Percentiles rank a stretch among this genome's conserved stretches.
phyloP scores from a whole-genome alignment of 352 stramenopile genomes.

The Globisporangium megalacanthum region DNA sequence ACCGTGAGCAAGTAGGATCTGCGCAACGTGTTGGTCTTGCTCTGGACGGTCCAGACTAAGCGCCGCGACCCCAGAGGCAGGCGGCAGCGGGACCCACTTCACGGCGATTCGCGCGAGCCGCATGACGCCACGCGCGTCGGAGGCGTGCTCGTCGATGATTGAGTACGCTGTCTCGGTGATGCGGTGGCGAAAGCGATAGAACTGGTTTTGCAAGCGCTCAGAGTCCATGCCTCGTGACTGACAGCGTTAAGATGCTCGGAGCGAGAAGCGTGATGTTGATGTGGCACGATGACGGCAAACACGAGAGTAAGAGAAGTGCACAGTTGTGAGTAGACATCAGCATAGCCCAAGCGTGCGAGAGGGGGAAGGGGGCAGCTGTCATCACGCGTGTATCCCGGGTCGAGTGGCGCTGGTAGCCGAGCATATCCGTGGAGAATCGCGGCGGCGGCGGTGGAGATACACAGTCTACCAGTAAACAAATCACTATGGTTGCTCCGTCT shows the following conservation, averaged over 20 bases:
- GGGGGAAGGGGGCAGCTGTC: too few relatives aligned
- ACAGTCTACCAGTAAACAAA: too few relatives aligned
- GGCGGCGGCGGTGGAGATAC: too few relatives aligned
- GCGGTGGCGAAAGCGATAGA: slow-evolving; percentile 15
- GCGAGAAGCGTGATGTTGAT: too few relatives aligned
- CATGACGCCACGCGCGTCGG: background rate
- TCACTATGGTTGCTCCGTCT: too few relatives aligned
- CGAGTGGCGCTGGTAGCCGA: too few relatives aligned
- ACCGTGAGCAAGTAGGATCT: slow-evolving; percentile 2
- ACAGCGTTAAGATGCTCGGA: too few relatives aligned
- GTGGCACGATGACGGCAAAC: background rate
- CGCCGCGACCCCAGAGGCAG: background rate
- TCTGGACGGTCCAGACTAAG: slow-evolving; percentile 13
- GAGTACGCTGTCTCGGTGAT: slow-evolving; percentile 24
- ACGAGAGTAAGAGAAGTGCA: background rate
- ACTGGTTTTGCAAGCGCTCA: background rate
- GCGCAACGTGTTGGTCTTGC: slow-evolving; percentile 14
- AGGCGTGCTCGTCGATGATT: slow-evolving; percentile 21
- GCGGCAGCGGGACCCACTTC: slow-evolving; percentile 18
- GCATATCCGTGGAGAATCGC: too few relatives aligned
- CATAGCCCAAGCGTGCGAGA: too few relatives aligned
- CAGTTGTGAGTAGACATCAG: too few relatives aligned
- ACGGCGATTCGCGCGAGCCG: slow-evolving; percentile 16
- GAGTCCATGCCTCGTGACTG: background rate
- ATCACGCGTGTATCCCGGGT: too few relatives aligned